Percentiles rank a stretch among this genome's conserved stretches.
phyloP scores from a whole-genome alignment of 495 filamentous ascomycete species.

The Xylaria palmicola region DNA sequence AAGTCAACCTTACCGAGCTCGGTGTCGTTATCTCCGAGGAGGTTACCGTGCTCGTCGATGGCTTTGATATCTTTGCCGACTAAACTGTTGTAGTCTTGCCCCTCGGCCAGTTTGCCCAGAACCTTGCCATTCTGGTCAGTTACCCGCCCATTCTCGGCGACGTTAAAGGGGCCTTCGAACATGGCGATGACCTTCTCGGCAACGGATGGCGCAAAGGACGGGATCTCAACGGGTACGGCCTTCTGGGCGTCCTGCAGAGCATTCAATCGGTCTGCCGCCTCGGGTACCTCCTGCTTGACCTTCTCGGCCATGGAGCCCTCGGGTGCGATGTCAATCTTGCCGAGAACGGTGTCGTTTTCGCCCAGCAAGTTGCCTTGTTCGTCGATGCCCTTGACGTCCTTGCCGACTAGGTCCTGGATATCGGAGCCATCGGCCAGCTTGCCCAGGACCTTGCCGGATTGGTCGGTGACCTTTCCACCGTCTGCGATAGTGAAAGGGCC shows the following conservation, averaged over 20 bases:
- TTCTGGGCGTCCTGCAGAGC: conserved; percentile 52
- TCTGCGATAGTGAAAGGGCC: conserved; percentile 53
- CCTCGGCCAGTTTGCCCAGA: conserved; percentile 67
- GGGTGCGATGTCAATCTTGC: conserved; percentile 71
- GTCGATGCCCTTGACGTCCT: conserved; percentile 74
- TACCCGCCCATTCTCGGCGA: conserved; percentile 62
- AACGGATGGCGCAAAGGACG: conserved; percentile 24
- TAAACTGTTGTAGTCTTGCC: conserved; percentile 64
- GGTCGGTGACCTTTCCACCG: conserved; percentile 65
- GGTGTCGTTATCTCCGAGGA: conserved; percentile 76
- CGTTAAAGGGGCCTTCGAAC: conserved; percentile 39
- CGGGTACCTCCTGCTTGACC: conserved; percentile 51
- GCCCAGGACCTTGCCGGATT: conserved; percentile 71
- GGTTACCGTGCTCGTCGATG: conserved; percentile 80
- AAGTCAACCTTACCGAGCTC: conserved; percentile 78
- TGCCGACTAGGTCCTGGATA: conserved; percentile 68
- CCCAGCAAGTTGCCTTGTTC: conserved; percentile 81
- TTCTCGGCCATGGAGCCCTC: conserved; percentile 62
- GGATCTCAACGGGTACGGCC: conserved; percentile 36
- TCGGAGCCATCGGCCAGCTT: conserved; percentile 65
- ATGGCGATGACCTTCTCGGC: conserved; percentile 30
- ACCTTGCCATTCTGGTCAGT: conserved; percentile 69
- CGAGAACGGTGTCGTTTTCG: conserved; percentile 74
- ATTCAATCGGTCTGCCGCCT: conserved; percentile 40
- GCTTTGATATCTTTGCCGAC: conserved; percentile 73